Percentiles rank a stretch among this genome's conserved stretches.
Conservation (phyloP, 441 rosid species). For the Geranium incanum region DNA sequence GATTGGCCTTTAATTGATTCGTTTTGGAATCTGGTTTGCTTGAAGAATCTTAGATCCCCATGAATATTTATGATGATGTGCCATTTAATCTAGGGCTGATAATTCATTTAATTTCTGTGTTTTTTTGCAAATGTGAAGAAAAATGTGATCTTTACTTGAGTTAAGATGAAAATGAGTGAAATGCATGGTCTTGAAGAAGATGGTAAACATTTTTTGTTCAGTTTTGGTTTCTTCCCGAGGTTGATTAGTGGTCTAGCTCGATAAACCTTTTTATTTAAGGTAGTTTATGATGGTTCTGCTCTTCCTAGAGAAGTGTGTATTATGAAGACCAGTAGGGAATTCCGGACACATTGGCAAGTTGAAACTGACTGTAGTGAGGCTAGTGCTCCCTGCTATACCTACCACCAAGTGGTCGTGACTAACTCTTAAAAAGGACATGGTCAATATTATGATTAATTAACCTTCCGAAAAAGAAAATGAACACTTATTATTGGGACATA, state of each 20-base stretch:
- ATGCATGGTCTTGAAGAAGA: neutral
- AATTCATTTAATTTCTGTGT: neutral
- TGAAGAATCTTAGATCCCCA: neutral
- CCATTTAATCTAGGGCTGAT: neutral
- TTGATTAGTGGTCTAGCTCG: neutral
- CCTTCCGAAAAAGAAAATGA: neutral
- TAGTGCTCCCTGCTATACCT: neutral
- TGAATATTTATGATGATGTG: neutral
- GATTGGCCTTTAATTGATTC: neutral
- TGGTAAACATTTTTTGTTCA: neutral
- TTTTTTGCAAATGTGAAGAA: neutral
- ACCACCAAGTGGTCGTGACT: neutral
- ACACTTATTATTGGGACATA: neutral
- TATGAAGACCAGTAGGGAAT: neutral
- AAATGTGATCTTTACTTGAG: neutral
- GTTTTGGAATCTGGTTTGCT: neutral
- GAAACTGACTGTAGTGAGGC: neutral
- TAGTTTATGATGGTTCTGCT: neutral
- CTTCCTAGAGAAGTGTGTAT: neutral
- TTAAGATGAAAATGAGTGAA: neutral
- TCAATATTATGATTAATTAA: no score
- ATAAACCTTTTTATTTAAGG: neutral
- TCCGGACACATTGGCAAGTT: neutral
- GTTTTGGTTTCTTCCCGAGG: neutral
- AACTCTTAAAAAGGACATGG: neutral